Percentiles rank a stretch among this genome's conserved stretches.
Evolutionary conservation across 2,329 filamentous ascomycete genomes (phyloP).

Genomic region (Alternaria panax): DNA sequence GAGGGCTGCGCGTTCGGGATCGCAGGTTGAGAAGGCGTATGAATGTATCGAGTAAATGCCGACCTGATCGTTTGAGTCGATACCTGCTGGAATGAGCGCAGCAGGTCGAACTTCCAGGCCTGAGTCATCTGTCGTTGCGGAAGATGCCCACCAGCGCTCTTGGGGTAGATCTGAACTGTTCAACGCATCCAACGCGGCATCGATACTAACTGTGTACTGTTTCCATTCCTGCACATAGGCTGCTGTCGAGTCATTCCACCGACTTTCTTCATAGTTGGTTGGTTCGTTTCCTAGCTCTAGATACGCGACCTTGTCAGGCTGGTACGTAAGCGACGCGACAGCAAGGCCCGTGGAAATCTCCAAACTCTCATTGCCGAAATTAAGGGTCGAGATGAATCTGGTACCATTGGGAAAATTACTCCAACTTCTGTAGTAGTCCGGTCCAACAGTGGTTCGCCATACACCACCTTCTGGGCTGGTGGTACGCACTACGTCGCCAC

Average conservation of each 20-base stretch:
- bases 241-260: constrained; percentile 14
- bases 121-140: constrained; percentile 17
- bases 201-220: constrained; percentile 12
- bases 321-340: constrained; percentile 14
- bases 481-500: constrained; percentile 13
- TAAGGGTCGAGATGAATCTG: constrained; percentile 18
- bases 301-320: constrained; percentile 15
- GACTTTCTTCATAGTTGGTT: constrained; percentile 12
- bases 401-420: constrained; percentile 19
- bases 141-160: constrained; percentile 22
- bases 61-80: constrained; percentile 12
- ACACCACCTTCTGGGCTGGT: constrained; percentile 17
- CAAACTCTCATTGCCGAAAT: constrained; percentile 19
- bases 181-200: constrained; percentile 5
- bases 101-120: constrained; percentile 16
- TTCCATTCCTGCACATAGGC: constrained; percentile 19
- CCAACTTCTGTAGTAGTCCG: constrained; percentile 18
- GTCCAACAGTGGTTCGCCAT: constrained; percentile 18
- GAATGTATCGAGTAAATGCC: constrained; percentile 16
- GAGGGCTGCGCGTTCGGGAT: constrained; percentile 4
- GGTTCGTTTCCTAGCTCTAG: constrained; percentile 21
- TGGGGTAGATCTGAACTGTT: constrained; percentile 2
- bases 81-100: constrained; percentile 18
- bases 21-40: constrained; percentile 16
- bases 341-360: constrained; percentile 15